phyloP scores from a whole-genome alignment of 345 rosid genomes.

The Angophora floribunda region DNA sequence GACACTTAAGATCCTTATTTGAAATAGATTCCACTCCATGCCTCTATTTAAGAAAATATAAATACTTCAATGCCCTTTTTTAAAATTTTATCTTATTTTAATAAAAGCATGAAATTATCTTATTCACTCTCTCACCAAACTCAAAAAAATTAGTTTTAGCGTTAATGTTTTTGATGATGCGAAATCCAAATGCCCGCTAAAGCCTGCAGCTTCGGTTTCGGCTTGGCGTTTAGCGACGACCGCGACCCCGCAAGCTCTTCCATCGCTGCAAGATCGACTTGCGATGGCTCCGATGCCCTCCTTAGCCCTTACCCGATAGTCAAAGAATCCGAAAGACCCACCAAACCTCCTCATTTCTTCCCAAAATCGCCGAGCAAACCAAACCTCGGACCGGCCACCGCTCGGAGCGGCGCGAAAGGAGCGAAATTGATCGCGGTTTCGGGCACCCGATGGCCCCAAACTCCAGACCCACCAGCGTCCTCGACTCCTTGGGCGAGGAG shows the following conservation, averaged over 20 bases:
- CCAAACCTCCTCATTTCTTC: background rate
- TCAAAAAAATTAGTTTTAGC: too few species aligned
- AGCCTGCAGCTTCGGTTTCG: background rate
- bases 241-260: background rate
- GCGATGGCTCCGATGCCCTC: background rate
- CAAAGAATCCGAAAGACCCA: background rate
- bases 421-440: slow-evolving; percentile 6
- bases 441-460: slow-evolving; percentile 45
- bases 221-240: background rate
- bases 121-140: background rate
- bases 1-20: too few species aligned
- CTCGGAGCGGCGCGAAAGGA: background rate
- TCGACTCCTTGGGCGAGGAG: slow-evolving; percentile 73
- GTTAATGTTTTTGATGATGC: background rate
- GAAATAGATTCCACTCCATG: too few species aligned
- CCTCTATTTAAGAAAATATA: too few species aligned
- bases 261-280: background rate
- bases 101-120: too few species aligned
- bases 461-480: slow-evolving; percentile 42
- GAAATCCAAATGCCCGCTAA: too few species aligned
- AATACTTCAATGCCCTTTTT: too few species aligned
- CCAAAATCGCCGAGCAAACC: background rate
- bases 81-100: too few species aligned
- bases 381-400: background rate
- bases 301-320: background rate